Percentiles rank a stretch among this genome's conserved stretches.
These are phyloP conservation scores for Zoysia japonica DNA, from an alignment of 176 grass and related monocot species.

Conservation along the genomic window DNA sequence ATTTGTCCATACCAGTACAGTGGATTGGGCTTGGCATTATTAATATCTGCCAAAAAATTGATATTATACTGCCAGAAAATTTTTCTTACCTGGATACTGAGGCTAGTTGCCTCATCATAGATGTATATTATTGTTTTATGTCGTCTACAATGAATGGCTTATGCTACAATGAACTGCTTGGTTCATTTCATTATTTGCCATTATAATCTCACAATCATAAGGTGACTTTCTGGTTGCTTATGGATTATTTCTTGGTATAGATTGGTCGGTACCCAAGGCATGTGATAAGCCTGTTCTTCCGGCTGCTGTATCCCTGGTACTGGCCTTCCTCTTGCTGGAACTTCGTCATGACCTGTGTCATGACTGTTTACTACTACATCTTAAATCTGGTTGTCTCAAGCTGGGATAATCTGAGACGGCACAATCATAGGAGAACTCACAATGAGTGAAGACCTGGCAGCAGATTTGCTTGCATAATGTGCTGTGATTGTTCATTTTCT, in stretches of 20 bases:
- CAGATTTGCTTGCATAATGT: background rate
- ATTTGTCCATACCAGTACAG: background rate
- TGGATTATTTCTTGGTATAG: conserved; percentile 39
- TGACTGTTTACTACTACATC: conserved; percentile 66
- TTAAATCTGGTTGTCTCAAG: conserved; percentile 53
- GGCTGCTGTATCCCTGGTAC: conserved; percentile 92
- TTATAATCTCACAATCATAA: conserved; percentile 1
- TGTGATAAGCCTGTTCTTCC: conserved; percentile 92
- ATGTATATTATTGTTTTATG: background rate
- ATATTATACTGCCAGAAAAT: background rate
- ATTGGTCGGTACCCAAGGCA: conserved; percentile 85
- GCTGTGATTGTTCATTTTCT: conserved; percentile 20
- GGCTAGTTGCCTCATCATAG: too few relatives aligned
- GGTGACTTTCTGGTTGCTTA: background rate
- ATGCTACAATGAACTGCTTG: background rate
- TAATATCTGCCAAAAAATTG: background rate
- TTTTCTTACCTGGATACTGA: background rate
- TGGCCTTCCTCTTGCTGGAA: conserved; percentile 99
- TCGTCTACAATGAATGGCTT: background rate
- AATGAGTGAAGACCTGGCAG: conserved; percentile 23
- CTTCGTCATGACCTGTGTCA: conserved; percentile 75
- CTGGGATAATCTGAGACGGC: conserved; percentile 65
- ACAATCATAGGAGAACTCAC: conserved; percentile 35
- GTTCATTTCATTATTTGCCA: background rate
- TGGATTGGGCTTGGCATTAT: background rate